These are phyloP conservation scores for Aurinia saxatilis DNA, from an alignment of 345 rosid genomes.

Conservation along the genomic window DNA sequence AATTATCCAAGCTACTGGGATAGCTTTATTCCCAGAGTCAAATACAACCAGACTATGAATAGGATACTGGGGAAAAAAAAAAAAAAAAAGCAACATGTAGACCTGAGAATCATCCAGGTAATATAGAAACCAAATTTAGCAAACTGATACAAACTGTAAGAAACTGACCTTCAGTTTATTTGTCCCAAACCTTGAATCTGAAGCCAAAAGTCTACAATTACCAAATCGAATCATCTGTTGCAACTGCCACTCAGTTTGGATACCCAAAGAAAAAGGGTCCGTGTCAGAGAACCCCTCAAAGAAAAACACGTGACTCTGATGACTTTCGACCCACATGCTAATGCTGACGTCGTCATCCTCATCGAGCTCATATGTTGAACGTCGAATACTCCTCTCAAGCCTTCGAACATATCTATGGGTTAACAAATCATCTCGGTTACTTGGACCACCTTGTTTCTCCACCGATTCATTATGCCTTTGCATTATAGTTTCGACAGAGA, in stretches of 20 bases:
- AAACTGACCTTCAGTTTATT: slow-evolving; percentile 77
- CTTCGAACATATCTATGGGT: slow-evolving; percentile 89
- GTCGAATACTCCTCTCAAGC: slow-evolving; percentile 88
- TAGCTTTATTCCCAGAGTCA: slow-evolving; percentile 86
- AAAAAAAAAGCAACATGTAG: slow-evolving; percentile 14
- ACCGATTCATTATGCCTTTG: slow-evolving; percentile 90
- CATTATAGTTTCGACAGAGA: slow-evolving; percentile 94
- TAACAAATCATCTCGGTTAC: slow-evolving; percentile 78
- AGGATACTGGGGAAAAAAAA: slow-evolving; percentile 53
- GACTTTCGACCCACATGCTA: slow-evolving; percentile 83
- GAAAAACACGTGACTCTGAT: slow-evolving; percentile 69
- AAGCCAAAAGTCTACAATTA: slow-evolving; percentile 71
- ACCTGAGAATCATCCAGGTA: slow-evolving; percentile 17
- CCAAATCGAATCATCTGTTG: slow-evolving; percentile 98
- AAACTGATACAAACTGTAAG: not conserved
- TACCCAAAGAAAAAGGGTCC: slow-evolving; percentile 73
- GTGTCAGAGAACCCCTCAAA: slow-evolving; percentile 66
- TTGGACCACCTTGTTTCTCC: slow-evolving; percentile 88
- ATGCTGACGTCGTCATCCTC: slow-evolving; percentile 71
- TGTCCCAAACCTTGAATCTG: slow-evolving; percentile 90
- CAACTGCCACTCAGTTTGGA: slow-evolving; percentile 98
- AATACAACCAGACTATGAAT: slow-evolving; percentile 79
- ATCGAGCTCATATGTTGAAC: slow-evolving; percentile 73
- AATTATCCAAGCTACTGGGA: slow-evolving; percentile 96
- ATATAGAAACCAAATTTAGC: not conserved